These are phyloP conservation scores for Colletotrichum lindemuthianum DNA, from an alignment of 2,329 filamentous ascomycete genomes.

Conservation along the genomic window DNA sequence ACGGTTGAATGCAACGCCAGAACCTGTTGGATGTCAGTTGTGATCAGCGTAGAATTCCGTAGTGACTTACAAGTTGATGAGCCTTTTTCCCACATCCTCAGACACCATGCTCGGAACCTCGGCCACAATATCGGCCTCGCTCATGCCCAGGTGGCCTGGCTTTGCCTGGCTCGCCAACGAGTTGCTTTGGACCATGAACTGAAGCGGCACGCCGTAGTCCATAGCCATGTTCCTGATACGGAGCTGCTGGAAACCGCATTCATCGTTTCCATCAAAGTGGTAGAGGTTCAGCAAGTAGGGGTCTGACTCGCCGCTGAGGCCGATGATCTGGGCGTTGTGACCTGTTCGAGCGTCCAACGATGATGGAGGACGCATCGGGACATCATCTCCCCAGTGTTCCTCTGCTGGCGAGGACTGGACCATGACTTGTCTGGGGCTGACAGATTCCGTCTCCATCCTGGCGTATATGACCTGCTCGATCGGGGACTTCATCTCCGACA, in stretches of 20 bases:
- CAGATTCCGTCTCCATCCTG: not conserved
- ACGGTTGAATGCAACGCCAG: slow-evolving; percentile 27
- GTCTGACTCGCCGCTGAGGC: slow-evolving; percentile 28
- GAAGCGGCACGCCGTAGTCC: slow-evolving; percentile 16
- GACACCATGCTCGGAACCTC: slow-evolving; percentile 16
- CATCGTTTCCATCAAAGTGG: slow-evolving; percentile 20
- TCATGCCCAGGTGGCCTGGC: not conserved
- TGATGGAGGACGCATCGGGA: not conserved
- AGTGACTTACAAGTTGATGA: slow-evolving; percentile 14
- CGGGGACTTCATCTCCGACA: slow-evolving; percentile 1
- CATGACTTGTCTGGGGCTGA: not conserved
- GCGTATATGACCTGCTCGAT: not conserved
- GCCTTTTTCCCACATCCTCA: slow-evolving; percentile 17
- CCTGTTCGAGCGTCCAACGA: slow-evolving; percentile 11
- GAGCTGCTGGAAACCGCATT: slow-evolving; percentile 25
- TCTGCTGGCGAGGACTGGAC: not conserved
- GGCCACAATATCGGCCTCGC: slow-evolving; percentile 7
- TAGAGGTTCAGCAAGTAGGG: slow-evolving; percentile 23
- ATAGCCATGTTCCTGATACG: slow-evolving; percentile 23
- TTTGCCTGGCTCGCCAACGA: slow-evolving; percentile 22
- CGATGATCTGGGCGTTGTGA: slow-evolving; percentile 26
- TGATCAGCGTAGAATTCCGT: too few relatives aligned
- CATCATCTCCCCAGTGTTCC: not conserved
- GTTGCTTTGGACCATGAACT: slow-evolving; percentile 30
- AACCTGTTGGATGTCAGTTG: not conserved